Evolutionary conservation across 2,329 filamentous ascomycete species (phyloP).

Genomic region (Massarina eburnea): DNA sequence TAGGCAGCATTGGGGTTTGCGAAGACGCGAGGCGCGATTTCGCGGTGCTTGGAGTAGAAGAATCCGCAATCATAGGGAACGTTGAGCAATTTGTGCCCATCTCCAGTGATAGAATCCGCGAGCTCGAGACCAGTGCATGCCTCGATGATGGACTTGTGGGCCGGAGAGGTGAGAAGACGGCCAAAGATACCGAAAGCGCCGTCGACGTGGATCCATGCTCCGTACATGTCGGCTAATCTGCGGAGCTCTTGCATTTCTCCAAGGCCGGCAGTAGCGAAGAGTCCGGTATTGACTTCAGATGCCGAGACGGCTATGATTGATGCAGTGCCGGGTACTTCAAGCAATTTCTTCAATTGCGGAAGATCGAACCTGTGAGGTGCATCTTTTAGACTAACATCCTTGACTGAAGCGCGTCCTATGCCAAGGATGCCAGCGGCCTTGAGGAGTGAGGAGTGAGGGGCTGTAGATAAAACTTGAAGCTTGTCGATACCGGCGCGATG

Average conservation of each 20-base stretch:
- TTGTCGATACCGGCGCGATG: constrained; percentile 62
- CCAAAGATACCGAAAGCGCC: constrained; percentile 87
- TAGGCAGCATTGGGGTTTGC: constrained; percentile 86
- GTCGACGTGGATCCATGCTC: constrained; percentile 87
- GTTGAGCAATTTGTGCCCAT: constrained; percentile 91
- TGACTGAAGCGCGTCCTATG: constrained; percentile 70
- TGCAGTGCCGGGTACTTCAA: constrained; percentile 59
- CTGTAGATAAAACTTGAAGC: constrained; percentile 77
- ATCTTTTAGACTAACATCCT: constrained; percentile 56
- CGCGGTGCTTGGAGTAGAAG: constrained; percentile 72
- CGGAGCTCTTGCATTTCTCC: constrained; percentile 66
- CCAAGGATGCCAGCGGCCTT: constrained; percentile 85
- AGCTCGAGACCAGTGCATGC: constrained; percentile 69
- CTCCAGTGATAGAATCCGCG: constrained; percentile 83
- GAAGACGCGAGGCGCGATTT: constrained; percentile 66
- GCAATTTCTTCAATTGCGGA: constrained; percentile 60
- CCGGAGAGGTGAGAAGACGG: constrained; percentile 61
- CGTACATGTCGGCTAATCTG: constrained; percentile 68
- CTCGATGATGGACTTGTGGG: constrained; percentile 59
- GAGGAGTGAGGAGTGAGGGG: constrained; percentile 78
- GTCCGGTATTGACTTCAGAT: constrained; percentile 87
- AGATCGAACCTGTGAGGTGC: constrained; percentile 73
- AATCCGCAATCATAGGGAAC: constrained; percentile 93
- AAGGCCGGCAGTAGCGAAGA: constrained; percentile 65
- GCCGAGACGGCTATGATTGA: constrained; percentile 80